Evolutionary conservation across 2,329 filamentous ascomycete genomes (phyloP).

Genomic region (Nemania serpens): DNA sequence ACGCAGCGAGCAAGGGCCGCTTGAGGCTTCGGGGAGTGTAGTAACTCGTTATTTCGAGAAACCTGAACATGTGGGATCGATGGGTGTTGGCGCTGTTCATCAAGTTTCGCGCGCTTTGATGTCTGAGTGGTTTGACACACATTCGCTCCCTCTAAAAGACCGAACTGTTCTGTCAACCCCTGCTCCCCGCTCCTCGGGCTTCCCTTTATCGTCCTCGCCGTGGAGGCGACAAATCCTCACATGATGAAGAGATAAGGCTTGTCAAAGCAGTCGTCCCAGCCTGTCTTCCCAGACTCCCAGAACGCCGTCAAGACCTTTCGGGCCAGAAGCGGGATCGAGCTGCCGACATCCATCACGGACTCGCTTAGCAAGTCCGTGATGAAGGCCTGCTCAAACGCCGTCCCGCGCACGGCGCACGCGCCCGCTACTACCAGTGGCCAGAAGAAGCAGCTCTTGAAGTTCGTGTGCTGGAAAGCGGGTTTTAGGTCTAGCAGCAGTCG

Average conservation of each 20-base stretch:
- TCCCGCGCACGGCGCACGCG: slow-evolving; percentile 33
- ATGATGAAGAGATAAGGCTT: slow-evolving; percentile 35
- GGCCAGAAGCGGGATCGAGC: slow-evolving; percentile 36
- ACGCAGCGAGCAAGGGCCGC: too few species aligned
- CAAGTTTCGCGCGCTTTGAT: too few species aligned
- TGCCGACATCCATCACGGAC: slow-evolving; percentile 34
- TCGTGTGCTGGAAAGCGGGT: slow-evolving; percentile 23
- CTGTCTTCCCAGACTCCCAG: slow-evolving; percentile 40
- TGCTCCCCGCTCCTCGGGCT: too few species aligned
- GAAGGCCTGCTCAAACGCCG: slow-evolving; percentile 35
- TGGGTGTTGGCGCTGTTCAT: too few species aligned
- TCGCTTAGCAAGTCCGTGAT: slow-evolving; percentile 33
- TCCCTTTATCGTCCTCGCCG: too few species aligned
- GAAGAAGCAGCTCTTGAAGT: slow-evolving; percentile 35
- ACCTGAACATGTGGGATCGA: too few species aligned
- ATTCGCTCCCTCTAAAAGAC: too few species aligned
- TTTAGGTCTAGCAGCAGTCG: slow-evolving; percentile 33
- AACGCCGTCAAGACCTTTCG: slow-evolving; percentile 37
- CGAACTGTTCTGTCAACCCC: too few species aligned
- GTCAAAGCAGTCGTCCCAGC: slow-evolving; percentile 46
- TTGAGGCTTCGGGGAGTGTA: too few species aligned
- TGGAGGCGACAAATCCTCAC: slow-evolving; percentile 1
- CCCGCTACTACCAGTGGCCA: slow-evolving; percentile 45
- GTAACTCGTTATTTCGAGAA: too few species aligned
- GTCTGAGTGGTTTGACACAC: too few species aligned